Percentiles rank a stretch among this genome's conserved stretches.
Conservation (phyloP, 2,329 filamentous ascomycete genomes). For the Lojkania enalia region DNA sequence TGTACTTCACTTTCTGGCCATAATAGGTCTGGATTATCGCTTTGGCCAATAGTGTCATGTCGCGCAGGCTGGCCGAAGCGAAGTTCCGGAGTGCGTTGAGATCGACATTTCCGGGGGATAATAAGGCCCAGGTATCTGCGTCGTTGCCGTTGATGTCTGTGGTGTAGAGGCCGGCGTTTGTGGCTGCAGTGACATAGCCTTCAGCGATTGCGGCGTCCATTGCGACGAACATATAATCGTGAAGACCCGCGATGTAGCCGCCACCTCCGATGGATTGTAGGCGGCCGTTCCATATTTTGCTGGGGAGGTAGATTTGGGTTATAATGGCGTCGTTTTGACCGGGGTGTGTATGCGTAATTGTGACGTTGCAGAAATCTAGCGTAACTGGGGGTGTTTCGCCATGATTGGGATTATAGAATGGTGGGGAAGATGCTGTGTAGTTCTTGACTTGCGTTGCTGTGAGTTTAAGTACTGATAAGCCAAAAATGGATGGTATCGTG, state of each 20-base stretch:
- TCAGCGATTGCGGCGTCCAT: constrained; percentile 18
- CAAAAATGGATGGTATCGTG: neutral
- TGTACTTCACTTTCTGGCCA: constrained; percentile 33
- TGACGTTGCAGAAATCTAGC: constrained; percentile 26
- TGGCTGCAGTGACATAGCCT: constrained; percentile 18
- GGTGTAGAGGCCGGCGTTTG: constrained; percentile 16
- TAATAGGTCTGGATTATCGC: constrained; percentile 38
- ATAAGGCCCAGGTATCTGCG: constrained; percentile 4
- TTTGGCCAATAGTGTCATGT: constrained; percentile 42
- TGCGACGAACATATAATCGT: neutral
- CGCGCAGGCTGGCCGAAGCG: constrained; percentile 42
- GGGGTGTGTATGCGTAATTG: constrained; percentile 20
- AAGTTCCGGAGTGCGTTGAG: constrained; percentile 40
- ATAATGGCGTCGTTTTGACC: constrained; percentile 14
- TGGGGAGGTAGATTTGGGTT: constrained; percentile 21
- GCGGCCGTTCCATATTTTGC: constrained; percentile 18
- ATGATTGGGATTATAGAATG: constrained; percentile 11
- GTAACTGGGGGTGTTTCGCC: constrained; percentile 4
- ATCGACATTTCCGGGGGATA: constrained; percentile 14
- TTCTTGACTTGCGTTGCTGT: neutral
- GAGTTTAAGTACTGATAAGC: neutral
- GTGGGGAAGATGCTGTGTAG: constrained; percentile 1
- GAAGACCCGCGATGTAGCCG: constrained; percentile 18
- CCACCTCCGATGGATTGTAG: constrained; percentile 20
- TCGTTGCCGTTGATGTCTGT: constrained; percentile 5